Conservation (phyloP, 2,329 filamentous ascomycete species). For the Mycosphaerella arachidis region DNA sequence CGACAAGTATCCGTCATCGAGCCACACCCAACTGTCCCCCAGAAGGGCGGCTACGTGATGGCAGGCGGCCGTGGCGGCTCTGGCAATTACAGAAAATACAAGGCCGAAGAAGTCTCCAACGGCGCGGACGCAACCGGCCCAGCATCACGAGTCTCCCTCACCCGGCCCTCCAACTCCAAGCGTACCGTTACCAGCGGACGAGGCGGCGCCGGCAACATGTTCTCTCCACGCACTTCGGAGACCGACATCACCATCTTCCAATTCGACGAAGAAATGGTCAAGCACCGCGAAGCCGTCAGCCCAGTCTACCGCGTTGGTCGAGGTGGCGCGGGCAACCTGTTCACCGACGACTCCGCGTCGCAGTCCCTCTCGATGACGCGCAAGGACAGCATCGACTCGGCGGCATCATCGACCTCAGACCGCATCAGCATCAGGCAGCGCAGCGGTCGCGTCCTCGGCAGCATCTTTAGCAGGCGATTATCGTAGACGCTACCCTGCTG, state of each 20-base stretch:
- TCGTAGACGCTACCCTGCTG: conserved; percentile 6
- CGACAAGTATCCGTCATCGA: conserved; percentile 54
- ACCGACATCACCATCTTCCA: conserved; percentile 58
- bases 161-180: conserved; percentile 39
- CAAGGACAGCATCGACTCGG: conserved; percentile 16
- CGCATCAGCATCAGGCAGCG: conserved; percentile 9
- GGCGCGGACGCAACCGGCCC: conserved; percentile 44
- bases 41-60: conserved; percentile 44
- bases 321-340: conserved; percentile 55
- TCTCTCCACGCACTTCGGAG: conserved; percentile 42
- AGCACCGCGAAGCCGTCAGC: conserved; percentile 45
- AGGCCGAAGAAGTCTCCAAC: conserved; percentile 50
- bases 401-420: conserved; percentile 19
- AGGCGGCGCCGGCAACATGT: conserved; percentile 57
- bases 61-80: conserved; percentile 53
- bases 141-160: conserved; percentile 47
- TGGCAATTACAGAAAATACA: conserved; percentile 54
- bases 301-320: conserved; percentile 62
- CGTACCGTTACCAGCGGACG: conserved; percentile 54
- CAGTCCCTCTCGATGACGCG: conserved; percentile 1
- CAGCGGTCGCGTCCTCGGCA: conserved; percentile 15
- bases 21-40: conserved; percentile 56
- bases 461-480: conserved; percentile 22
- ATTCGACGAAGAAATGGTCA: conserved; percentile 64
- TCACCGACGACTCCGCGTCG: conserved; percentile 31